Conservation (phyloP, 805 yeast genomes). For the Lipomyces japonicus region DNA sequence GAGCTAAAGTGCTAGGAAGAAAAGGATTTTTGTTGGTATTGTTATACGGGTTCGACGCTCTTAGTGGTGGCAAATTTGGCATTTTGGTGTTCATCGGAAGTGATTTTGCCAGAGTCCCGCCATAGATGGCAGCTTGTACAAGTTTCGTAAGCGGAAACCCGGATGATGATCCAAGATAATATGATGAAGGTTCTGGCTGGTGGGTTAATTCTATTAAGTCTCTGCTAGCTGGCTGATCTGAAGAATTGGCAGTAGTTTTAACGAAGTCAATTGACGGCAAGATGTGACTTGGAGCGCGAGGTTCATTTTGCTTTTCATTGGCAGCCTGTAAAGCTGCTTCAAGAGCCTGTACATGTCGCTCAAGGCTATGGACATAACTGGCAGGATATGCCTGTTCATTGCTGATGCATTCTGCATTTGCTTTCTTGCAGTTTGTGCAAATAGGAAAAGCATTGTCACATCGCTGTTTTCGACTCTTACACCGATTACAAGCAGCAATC, state of each 20-base stretch:
- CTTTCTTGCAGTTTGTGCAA: constrained; percentile 57
- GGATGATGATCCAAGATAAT: constrained; percentile 24
- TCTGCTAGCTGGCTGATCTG: constrained; percentile 18
- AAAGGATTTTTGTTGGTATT: neutral
- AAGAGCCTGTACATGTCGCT: constrained; percentile 16
- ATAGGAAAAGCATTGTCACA: constrained; percentile 66
- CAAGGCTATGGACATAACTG: constrained; percentile 23
- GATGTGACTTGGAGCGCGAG: neutral
- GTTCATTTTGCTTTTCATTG: neutral
- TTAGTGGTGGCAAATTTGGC: constrained; percentile 14
- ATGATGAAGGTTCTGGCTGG: constrained; percentile 7
- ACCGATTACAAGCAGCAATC: constrained; percentile 77
- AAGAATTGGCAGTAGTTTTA: constrained; percentile 12
- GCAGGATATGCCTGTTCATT: constrained; percentile 28
- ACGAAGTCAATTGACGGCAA: constrained; percentile 21
- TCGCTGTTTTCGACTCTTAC: constrained; percentile 61
- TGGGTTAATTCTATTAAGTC: constrained; percentile 16
- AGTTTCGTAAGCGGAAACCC: constrained; percentile 26
- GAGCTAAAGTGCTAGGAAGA: constrained; percentile 2
- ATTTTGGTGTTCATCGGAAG: constrained; percentile 12
- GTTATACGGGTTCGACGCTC: neutral
- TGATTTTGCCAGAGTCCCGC: constrained; percentile 11
- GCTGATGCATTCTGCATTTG: constrained; percentile 62
- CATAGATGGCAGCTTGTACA: constrained; percentile 26
- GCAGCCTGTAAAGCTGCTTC: constrained; percentile 11